Conservation (phyloP, 139 green algal genomes). For the Closterium sp. region DNA sequence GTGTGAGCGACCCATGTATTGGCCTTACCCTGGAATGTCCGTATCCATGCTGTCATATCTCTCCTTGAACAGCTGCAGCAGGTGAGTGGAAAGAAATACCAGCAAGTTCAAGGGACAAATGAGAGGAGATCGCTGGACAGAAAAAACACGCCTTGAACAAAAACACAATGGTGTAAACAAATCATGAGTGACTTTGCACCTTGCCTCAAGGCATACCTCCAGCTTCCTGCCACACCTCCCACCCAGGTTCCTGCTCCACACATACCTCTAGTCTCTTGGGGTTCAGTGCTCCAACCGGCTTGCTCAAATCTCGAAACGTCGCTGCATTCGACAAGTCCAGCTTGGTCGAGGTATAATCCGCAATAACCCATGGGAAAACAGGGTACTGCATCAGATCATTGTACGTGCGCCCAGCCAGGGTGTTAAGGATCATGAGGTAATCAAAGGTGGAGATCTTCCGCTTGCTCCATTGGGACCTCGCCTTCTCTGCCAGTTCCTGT, state of each 20-base stretch:
- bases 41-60: slow-evolving; percentile 47
- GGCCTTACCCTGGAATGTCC: neutral
- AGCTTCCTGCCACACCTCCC: neutral
- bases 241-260: slow-evolving; percentile 43
- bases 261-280: slow-evolving; percentile 32
- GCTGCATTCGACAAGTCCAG: slow-evolving; percentile 51
- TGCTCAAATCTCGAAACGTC: slow-evolving; percentile 52
- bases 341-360: slow-evolving; percentile 43
- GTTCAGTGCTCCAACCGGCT: slow-evolving; percentile 55
- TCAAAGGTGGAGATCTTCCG: slow-evolving; percentile 52
- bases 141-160: neutral
- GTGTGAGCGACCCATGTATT: too few species aligned
- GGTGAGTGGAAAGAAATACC: neutral
- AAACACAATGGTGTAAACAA: too few species aligned
- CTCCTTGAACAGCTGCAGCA: slow-evolving; percentile 40
- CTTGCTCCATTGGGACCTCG: slow-evolving; percentile 17
- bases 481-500: slow-evolving; percentile 30
- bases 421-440: slow-evolving; percentile 67
- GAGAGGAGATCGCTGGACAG: neutral
- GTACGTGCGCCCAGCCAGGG: slow-evolving; percentile 64
- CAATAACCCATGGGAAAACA: slow-evolving; percentile 66
- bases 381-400: slow-evolving; percentile 69
- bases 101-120: neutral
- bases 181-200: too few species aligned
- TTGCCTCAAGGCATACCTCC: neutral